Base-by-base conservation (phyloP, 495 filamentous ascomycete species). In the Sphaerosporella brunnea region DNA sequence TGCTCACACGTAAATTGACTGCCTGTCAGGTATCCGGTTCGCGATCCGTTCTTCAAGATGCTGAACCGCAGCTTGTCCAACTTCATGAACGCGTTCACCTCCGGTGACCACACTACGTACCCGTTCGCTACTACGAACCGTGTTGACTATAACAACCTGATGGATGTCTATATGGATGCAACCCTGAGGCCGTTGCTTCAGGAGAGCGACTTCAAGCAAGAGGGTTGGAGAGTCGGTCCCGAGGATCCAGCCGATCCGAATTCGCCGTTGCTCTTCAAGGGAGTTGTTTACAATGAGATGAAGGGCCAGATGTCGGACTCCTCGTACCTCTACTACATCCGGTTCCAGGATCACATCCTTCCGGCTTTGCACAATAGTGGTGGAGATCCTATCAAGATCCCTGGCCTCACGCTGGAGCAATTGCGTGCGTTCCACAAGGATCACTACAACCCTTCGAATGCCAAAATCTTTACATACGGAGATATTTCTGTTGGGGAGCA, bases 1-100 rank as follows among this genome's bases (percentile, higher is more conserved):
- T 23, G 39, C 18, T 19, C 24, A 25, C 32, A 24, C 2, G 37
- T 60, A 68, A 42, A 62, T 46, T 38, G 50, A 47, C 52, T 16
- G 24, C 35, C 15, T 46, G 15, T 34, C 43, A 93, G 84, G 62
- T 93, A 87, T 64, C 92, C 90, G 15, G 82, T 97, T 51, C 80
- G 90, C 45, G 90, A 97, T 64, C 90, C 90, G 0, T 97, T 97
- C 69, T 96, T 97, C 68, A 97, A 96, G 71, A 97, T 97, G 90
- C 74, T 97, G 23, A 92, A 88, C 11, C 79, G 90, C 40, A 93
- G 90, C 20, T 74, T 97, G 2, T 93, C 90, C 32, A 97, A 95
- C 62, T 96, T 94, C 60, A 97, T 97, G 90, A 97, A 97, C 61
- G 90, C 90, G 36, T 92, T 96, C 57, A 97, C 90, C 28, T 82